Percentiles rank a stretch among this genome's conserved stretches.
Evolutionary conservation across 345 rosid genomes (phyloP).

Genomic region (Gossypium anomalum): DNA sequence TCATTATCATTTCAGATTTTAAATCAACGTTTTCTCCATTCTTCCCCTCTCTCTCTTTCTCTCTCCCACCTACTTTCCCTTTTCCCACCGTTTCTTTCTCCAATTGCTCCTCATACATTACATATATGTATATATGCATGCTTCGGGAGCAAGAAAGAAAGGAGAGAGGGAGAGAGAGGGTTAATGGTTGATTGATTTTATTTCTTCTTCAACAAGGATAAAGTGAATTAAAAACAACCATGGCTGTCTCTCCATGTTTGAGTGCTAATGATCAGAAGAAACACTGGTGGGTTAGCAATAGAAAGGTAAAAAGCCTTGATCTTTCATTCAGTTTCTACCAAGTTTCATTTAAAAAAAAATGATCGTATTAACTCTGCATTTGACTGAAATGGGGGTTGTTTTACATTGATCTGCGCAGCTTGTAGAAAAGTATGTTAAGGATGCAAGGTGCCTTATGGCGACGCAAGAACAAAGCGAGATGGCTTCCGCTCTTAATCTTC

Average conservation of each 20-base stretch:
- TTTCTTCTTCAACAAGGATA: conserved; percentile 20
- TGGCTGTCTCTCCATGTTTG: conserved; percentile 41
- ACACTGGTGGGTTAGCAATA: conserved; percentile 85
- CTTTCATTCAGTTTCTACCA: not conserved
- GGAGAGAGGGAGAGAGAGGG: conserved; percentile 10
- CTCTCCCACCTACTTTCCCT: conserved; percentile 25
- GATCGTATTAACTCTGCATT: not conserved
- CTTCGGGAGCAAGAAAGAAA: conserved; percentile 17
- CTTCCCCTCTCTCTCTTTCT: not conserved
- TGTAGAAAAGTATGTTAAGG: conserved; percentile 69
- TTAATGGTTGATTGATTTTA: conserved; percentile 22
- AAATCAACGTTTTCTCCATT: conserved; percentile 15
- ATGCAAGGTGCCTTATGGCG: conserved; percentile 65
- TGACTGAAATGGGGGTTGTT: not conserved
- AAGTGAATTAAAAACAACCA: conserved; percentile 17
- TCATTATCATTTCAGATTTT: conserved; percentile 5
- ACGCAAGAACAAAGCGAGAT: conserved; percentile 56
- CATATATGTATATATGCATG: conserved; percentile 22
- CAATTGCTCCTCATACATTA: conserved; percentile 21
- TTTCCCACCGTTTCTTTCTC: conserved; percentile 24
- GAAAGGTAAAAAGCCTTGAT: conserved; percentile 46
- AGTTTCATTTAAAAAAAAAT: not conserved
- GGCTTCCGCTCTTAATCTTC: conserved; percentile 59
- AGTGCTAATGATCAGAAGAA: conserved; percentile 37
- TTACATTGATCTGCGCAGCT: conserved; percentile 33